Base-by-base conservation (phyloP, 2,329 filamentous ascomycete genomes). In the Fusarium sp. region DNA sequence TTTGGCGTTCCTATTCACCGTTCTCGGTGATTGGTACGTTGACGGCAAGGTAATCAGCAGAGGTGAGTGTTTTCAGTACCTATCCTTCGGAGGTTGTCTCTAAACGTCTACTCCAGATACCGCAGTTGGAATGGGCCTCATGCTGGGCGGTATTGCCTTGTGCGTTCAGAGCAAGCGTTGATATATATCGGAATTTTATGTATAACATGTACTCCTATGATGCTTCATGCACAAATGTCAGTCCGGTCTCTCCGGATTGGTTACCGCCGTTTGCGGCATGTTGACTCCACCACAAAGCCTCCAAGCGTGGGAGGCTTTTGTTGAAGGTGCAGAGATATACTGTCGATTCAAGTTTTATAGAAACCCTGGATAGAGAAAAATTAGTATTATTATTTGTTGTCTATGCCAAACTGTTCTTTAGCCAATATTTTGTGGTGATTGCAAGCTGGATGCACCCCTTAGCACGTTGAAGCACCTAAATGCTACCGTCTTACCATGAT, bases 1-100 rank as follows among this genome's bases (percentile, higher is more conserved):
- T 0, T 82, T 97, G 75, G 95, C 95, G 0, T 98, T 98, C 73
- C 80, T 98, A n/a, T 98, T 97, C 76, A 98, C 95, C 0, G 94
- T 97, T 2, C 76, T 97, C 11, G 95, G 94, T 1, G 95, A 98
- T 74, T 98, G 94, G 93, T 96, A 91, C 84, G 93, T 95, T 1
- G 95, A 97, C 75, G 89, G 89, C 65, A 98, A 97, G 79, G 91
- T 94, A 2, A 97, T 98, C 67, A 92, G 90, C 72, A 86, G 89
- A 83, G 88, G 92, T 93, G 82, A 75, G 86, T 81, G 62, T 14
- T 31, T 36, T 25, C 13, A 13, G n/a, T 25, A 7, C 11, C 40
- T 14, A n/a, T 46, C 23, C 4, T 13, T 18, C 14, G 8, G 13
- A 3, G 16, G 16, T 10, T 42, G 20, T 14, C 16, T 53, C 36